These are phyloP conservation scores for Medicago truncatula DNA, from an alignment of 306 rosid genomes.

Conservation along the genomic window MtrunA17r5.0-ANR NC_053044.1:21680001-21680500, in stretches of 20 bases:
- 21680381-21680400: constrained; percentile 70
- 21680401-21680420: constrained; percentile 78
- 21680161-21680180: constrained; percentile 80
- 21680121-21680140: constrained; percentile 27
- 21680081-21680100: not conserved
- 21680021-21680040: not conserved
- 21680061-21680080: not conserved
- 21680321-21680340: constrained; percentile 98
- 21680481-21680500: constrained; percentile 49
- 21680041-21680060: not conserved
- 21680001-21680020: not conserved
- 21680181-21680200: constrained; percentile 70
- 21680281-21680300: constrained; percentile 52
- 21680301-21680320: constrained; percentile 74
- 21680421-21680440: constrained; percentile 66
- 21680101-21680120: constrained; percentile 16
- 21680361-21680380: constrained; percentile 79
- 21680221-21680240: constrained; percentile 72
- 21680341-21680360: constrained; percentile 90
- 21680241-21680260: constrained; percentile 73
- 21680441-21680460: constrained; percentile 55
- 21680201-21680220: constrained; percentile 82
- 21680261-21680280: constrained; percentile 51
- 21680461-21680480: constrained; percentile 52
- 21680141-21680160: constrained; percentile 71